A percentile compares a stretch with the other conserved stretches of the same genome.
Conservation (phyloP, 176 grass and related monocot genomes). For the Puccinellia tenuiflora region DNA sequence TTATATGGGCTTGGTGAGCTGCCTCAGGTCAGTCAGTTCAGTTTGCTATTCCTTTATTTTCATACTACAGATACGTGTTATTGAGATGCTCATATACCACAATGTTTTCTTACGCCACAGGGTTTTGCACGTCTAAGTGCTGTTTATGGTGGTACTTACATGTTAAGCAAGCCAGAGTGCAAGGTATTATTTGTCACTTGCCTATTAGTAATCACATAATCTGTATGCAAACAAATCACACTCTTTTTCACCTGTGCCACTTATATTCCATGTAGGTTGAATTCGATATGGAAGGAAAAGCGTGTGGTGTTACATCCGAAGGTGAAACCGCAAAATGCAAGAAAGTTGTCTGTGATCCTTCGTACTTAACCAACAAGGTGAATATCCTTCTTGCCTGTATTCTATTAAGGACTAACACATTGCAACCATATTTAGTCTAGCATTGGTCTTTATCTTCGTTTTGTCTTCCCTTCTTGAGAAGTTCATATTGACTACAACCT, state of each 20-base stretch:
- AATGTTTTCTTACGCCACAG: constrained; percentile 28
- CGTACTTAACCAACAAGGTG: constrained; percentile 85
- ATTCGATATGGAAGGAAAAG: constrained; percentile 92
- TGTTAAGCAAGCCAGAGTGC: constrained; percentile 95
- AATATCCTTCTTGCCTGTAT: constrained; percentile 19
- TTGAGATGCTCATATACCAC: constrained; percentile 1
- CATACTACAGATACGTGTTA: neutral
- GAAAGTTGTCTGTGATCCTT: constrained; percentile 95
- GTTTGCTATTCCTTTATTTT: constrained; percentile 9
- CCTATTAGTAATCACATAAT: neutral
- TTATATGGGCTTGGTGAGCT: constrained; percentile 86
- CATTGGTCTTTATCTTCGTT: neutral
- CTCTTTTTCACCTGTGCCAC: constrained; percentile 1
- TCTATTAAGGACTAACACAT: neutral
- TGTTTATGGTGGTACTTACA: constrained; percentile 98
- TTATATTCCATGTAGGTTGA: constrained; percentile 56
- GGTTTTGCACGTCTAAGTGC: constrained; percentile 94
- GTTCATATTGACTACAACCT: constrained; percentile 14
- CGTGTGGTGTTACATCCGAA: constrained; percentile 90
- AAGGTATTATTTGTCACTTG: constrained; percentile 50
- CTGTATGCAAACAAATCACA: neutral
- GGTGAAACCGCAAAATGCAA: constrained; percentile 95
- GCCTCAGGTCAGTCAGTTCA: constrained; percentile 65
- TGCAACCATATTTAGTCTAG: neutral
- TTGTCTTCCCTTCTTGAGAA: constrained; percentile 2